phyloP scores from a whole-genome alignment of 1,284 basidiomycete species.

The Hortiboletus rubellus region DNA sequence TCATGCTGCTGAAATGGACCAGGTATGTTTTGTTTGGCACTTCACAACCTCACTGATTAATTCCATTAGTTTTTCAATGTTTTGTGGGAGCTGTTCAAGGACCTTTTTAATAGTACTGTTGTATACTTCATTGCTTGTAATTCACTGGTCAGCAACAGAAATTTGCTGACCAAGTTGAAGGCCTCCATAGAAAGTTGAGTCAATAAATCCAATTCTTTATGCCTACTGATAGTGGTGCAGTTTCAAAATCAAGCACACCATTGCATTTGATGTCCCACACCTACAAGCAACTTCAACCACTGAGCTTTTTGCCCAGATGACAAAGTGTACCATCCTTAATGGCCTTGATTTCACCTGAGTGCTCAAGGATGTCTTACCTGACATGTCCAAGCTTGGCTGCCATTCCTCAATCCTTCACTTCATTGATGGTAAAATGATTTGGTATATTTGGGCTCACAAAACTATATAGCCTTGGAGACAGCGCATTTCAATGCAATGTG shows the following conservation, averaged over 20 bases:
- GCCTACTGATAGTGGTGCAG: no score
- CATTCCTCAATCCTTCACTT: background rate
- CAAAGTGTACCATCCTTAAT: background rate
- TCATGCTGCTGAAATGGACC: background rate
- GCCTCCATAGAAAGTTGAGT: no score
- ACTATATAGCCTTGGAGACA: no score
- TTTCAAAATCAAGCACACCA: no score
- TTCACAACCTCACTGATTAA: no score
- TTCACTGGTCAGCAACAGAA: background rate
- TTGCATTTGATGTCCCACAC: background rate
- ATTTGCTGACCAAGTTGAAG: background rate
- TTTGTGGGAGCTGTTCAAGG: background rate
- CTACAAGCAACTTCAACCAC: background rate
- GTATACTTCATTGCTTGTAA: background rate
- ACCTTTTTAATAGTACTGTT: background rate
- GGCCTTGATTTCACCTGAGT: background rate
- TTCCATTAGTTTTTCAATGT: background rate
- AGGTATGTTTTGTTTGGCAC: background rate
- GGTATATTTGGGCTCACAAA: no score
- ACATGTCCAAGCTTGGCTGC: background rate
- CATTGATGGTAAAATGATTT: background rate
- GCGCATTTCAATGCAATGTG: background rate
- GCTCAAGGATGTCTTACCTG: background rate
- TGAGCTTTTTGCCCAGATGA: background rate
- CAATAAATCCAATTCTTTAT: no score